A percentile compares a stretch with the other conserved stretches of the same genome.
phyloP scores from a whole-genome alignment of 1,139 yeast genomes.

The Candida sanyaensis region DNA sequence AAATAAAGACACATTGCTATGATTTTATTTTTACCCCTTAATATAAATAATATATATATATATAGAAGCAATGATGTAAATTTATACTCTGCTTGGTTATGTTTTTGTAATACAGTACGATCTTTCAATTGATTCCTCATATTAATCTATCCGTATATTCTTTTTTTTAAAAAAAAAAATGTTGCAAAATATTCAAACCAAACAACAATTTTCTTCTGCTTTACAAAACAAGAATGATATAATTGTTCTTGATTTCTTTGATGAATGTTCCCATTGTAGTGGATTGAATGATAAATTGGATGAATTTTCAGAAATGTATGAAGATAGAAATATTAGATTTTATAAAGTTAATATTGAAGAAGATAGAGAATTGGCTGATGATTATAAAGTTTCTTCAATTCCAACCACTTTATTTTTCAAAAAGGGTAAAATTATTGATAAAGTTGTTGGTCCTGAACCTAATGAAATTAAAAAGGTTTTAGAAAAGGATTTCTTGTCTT shows the following conservation, averaged over 20 bases:
- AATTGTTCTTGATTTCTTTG: conserved; percentile 17
- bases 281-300: conserved; percentile 15
- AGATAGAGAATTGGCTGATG: conserved; percentile 15
- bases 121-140: neutral
- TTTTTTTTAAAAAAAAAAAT: too few species aligned
- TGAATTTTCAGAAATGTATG: conserved; percentile 13
- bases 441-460: conserved; percentile 82
- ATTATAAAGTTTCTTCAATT: conserved; percentile 69
- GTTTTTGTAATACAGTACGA: too few species aligned
- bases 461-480: conserved; percentile 13
- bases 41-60: too few species aligned
- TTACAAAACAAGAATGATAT: conserved; percentile 12
- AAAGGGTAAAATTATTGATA: conserved; percentile 65
- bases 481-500: conserved; percentile 12
- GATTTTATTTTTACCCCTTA: too few species aligned
- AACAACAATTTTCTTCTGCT: conserved; percentile 15
- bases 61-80: too few species aligned
- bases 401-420: conserved; percentile 55
- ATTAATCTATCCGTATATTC: neutral
- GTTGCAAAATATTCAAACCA: conserved; percentile 14
- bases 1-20: too few species aligned
- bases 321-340: conserved; percentile 10
- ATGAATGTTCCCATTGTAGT: conserved; percentile 15
- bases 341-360: conserved; percentile 15
- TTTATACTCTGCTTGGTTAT: too few species aligned